Conservation (phyloP, 768 basidiomycete species). For the Fomitopsis pulvina region DNA sequence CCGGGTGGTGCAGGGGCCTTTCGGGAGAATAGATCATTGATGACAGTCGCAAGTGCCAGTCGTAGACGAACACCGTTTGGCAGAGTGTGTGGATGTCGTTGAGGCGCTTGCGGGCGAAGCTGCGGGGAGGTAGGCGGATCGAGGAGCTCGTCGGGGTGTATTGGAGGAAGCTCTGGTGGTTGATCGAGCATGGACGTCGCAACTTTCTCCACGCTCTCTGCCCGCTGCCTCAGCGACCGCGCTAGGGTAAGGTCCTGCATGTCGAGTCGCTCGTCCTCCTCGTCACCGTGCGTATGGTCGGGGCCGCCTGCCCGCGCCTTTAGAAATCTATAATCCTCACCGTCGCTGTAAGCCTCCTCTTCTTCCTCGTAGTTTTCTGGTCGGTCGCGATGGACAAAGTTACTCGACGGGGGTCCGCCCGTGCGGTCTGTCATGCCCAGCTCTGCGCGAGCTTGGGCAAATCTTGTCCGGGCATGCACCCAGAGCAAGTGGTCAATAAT, state of each 20-base stretch:
- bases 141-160: slow-evolving; percentile 46
- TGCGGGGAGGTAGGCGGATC: slow-evolving; percentile 49
- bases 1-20: slow-evolving; percentile 41
- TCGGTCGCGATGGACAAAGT: slow-evolving; percentile 57
- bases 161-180: slow-evolving; percentile 57
- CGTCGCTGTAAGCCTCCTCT: slow-evolving; percentile 58
- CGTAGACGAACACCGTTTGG: slow-evolving; percentile 80
- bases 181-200: slow-evolving; percentile 76
- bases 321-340: slow-evolving; percentile 42
- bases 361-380: slow-evolving; percentile 78
- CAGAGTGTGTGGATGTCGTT: slow-evolving; percentile 49
- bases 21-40: slow-evolving; percentile 79
- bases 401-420: slow-evolving; percentile 54
- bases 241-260: slow-evolving; percentile 61
- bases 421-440: slow-evolving; percentile 82
- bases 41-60: slow-evolving; percentile 65
- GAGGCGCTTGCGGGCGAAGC: slow-evolving; percentile 27
- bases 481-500: slow-evolving; percentile 87
- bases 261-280: slow-evolving; percentile 51
- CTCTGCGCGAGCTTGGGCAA: slow-evolving; percentile 79
- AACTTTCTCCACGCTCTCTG: slow-evolving; percentile 80
- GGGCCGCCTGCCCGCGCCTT: slow-evolving; percentile 47
- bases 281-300: slow-evolving; percentile 42
- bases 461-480: slow-evolving; percentile 76
- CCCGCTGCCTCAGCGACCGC: slow-evolving; percentile 56